These are phyloP conservation scores for Yarrowia sp. DNA, from an alignment of 805 yeast species.

Conservation along the genomic window DNA sequence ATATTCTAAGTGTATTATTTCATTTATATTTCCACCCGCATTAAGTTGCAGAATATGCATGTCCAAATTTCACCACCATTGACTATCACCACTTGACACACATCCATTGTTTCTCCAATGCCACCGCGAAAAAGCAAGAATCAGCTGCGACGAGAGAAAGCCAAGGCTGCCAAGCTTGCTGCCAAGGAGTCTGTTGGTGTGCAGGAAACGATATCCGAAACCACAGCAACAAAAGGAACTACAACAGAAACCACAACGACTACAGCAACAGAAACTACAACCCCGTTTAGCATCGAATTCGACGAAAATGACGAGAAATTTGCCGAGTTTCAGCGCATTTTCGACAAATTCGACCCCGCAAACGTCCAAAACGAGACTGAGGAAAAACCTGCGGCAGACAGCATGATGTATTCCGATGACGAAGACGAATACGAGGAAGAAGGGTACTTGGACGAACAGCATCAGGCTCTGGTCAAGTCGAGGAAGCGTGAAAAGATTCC, in stretches of 20 bases:
- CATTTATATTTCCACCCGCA: no score
- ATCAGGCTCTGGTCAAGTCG: constrained; percentile 42
- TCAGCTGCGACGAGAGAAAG: constrained; percentile 42
- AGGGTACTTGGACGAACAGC: constrained; percentile 35
- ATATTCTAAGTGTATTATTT: no score
- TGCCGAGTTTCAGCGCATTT: constrained; percentile 5
- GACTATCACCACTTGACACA: neutral
- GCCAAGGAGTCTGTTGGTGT: neutral
- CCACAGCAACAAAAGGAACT: neutral
- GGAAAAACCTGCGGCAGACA: neutral
- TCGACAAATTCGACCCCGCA: constrained; percentile 7
- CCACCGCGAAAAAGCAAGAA: constrained; percentile 40
- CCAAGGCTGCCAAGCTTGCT: constrained; percentile 40
- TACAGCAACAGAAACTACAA: no score
- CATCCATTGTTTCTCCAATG: no score
- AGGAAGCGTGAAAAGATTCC: constrained; percentile 56
- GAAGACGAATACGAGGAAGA: constrained; percentile 28
- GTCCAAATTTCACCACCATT: neutral
- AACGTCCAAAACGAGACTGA: neutral
- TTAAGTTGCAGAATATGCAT: neutral
- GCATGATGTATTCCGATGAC: constrained; percentile 11
- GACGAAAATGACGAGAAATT: neutral
- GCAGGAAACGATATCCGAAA: no score
- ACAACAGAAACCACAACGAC: neutral
- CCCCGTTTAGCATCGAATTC: neutral